Percentiles rank a stretch among this genome's conserved stretches.
Evolutionary conservation across 2,329 filamentous ascomycete genomes (phyloP).

Genomic region (Colletotrichum euphorbiae): DNA sequence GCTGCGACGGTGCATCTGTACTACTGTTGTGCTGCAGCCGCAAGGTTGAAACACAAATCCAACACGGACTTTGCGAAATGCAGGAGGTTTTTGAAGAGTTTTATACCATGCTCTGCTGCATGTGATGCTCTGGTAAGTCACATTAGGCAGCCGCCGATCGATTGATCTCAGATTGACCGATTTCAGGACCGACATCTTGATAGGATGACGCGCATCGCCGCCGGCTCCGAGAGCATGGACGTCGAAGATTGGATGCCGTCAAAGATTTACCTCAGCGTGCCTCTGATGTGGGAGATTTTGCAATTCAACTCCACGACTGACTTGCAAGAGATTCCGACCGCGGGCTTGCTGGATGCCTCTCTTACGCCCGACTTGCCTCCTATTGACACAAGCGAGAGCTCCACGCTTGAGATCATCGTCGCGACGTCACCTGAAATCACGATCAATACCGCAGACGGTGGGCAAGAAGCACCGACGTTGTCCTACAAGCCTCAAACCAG

Average conservation of each 20-base stretch:
- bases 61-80: constrained; percentile 65
- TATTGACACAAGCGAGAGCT: constrained; percentile 51
- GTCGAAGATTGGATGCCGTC: constrained; percentile 64
- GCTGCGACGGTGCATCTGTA: constrained; percentile 66
- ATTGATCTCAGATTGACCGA: neutral
- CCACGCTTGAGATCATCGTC: constrained; percentile 61
- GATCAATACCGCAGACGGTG: constrained; percentile 63
- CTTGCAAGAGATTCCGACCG: constrained; percentile 49
- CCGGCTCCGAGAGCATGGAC: constrained; percentile 60
- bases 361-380: constrained; percentile 49
- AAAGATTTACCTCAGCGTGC: constrained; percentile 63
- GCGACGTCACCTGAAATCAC: constrained; percentile 63
- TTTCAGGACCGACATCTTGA: constrained; percentile 60
- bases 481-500: constrained; percentile 47
- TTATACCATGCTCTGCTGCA: constrained; percentile 59
- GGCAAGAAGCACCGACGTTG: constrained; percentile 59
- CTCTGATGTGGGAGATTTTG: constrained; percentile 65
- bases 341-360: constrained; percentile 56
- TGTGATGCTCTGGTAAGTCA: constrained; percentile 57
- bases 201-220: constrained; percentile 61
- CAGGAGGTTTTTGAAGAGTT: constrained; percentile 60
- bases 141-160: too few relatives aligned
- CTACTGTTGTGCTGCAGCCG: constrained; percentile 63
- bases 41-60: constrained; percentile 62
- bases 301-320: constrained; percentile 58